These are phyloP conservation scores for Iris pallida DNA, from an alignment of 116 monocot species.

Conservation along the genomic window DNA sequence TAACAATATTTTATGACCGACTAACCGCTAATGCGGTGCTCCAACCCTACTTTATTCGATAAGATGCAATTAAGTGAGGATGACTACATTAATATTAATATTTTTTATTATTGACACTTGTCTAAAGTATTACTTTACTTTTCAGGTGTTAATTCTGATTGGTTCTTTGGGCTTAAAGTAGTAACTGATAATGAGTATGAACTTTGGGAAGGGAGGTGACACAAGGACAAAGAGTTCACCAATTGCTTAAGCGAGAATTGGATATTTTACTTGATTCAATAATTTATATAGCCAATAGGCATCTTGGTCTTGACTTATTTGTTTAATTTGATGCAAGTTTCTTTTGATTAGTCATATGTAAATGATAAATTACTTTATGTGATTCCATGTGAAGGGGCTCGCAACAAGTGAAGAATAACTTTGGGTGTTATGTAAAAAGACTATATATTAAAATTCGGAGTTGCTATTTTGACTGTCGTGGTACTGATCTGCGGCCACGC, in stretches of 20 bases:
- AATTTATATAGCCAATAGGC: constrained; percentile 5
- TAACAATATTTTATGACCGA: not conserved
- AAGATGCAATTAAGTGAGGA: not conserved
- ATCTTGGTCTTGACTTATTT: constrained; percentile 1
- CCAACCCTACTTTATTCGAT: not conserved
- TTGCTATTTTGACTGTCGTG: no score
- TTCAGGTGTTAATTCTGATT: constrained; percentile 5
- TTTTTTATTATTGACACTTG: constrained; percentile 4
- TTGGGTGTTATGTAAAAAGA: no score
- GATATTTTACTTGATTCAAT: constrained; percentile 1
- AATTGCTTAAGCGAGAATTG: not conserved
- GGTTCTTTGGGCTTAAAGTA: constrained; percentile 10
- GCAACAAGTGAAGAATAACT: not conserved
- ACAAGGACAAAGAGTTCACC: constrained; percentile 3
- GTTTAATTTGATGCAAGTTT: not conserved
- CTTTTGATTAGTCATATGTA: not conserved
- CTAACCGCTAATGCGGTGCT: constrained; percentile 8
- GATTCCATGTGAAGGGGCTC: constrained; percentile 11
- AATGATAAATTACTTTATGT: constrained; percentile 7
- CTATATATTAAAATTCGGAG: no score
- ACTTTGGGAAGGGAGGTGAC: not conserved
- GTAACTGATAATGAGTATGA: constrained; percentile 2
- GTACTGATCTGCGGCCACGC: no score
- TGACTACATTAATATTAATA: not conserved
- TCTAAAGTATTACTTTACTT: constrained; percentile 1